These are phyloP conservation scores for Starmerella riodocensis DNA, from an alignment of 805 yeast genomes.

Conservation along the genomic window DNA sequence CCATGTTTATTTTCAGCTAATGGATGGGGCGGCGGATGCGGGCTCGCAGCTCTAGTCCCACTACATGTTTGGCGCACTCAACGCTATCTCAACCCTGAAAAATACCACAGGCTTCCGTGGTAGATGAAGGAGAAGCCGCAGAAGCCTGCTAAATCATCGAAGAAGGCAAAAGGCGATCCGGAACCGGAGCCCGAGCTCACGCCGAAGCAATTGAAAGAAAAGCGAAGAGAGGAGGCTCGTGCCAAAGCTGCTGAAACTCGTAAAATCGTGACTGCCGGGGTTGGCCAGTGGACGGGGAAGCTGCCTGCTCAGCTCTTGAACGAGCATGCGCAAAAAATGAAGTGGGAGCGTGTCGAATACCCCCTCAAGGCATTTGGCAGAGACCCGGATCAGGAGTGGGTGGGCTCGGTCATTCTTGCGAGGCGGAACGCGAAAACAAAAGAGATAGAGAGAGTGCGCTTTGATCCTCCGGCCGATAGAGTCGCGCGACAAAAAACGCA, in stretches of 20 bases:
- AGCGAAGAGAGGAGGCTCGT: conserved; percentile 28
- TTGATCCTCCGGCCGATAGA: conserved; percentile 39
- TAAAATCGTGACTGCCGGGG: conserved; percentile 41
- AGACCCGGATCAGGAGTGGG: conserved; percentile 37
- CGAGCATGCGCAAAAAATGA: conserved; percentile 74
- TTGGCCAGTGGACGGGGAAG: conserved; percentile 88
- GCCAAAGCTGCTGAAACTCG: conserved; percentile 24
- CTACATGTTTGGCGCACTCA: too few species aligned
- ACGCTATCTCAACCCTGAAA: background rate
- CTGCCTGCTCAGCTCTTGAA: conserved; percentile 74
- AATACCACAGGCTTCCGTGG: too few species aligned
- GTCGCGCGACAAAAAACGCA: conserved; percentile 63
- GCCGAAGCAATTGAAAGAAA: conserved; percentile 26
- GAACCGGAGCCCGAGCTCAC: conserved; percentile 18
- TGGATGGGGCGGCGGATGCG: too few species aligned
- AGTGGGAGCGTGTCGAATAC: conserved; percentile 79
- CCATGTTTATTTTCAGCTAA: too few species aligned
- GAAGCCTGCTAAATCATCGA: conserved; percentile 14
- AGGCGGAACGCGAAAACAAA: conserved; percentile 74
- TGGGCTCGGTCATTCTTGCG: conserved; percentile 50
- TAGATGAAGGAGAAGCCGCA: conserved; percentile 17
- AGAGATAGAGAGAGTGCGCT: conserved; percentile 44
- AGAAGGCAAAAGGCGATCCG: conserved; percentile 8
- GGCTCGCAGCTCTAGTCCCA: too few species aligned
- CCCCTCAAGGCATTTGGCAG: conserved; percentile 33